A percentile compares a stretch with the other conserved stretches of the same genome.
Conservation (phyloP, 2,329 filamentous ascomycete species). For the Capronia coronata region DNA sequence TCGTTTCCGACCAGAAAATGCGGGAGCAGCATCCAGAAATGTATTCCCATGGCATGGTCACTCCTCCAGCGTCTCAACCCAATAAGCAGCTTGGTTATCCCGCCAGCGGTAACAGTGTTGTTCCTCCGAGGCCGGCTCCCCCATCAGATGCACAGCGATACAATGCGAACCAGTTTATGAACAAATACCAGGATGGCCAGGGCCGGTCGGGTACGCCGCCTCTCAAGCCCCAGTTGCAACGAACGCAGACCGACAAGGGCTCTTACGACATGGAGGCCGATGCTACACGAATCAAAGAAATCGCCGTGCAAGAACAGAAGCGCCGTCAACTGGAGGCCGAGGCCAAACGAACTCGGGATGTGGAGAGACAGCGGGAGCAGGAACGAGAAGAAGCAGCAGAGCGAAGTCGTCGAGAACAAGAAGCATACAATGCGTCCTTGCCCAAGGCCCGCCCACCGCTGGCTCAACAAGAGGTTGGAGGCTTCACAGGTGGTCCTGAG, state of each 20-base stretch:
- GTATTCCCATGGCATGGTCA: constrained; percentile 48
- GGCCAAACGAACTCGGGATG: constrained; percentile 34
- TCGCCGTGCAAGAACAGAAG: constrained; percentile 49
- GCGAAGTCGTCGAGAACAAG: constrained; percentile 66
- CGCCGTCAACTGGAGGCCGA: constrained; percentile 45
- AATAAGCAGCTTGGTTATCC: constrained; percentile 58
- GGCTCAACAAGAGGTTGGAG: constrained; percentile 84
- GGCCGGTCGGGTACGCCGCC: constrained; percentile 31
- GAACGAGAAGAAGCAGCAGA: constrained; percentile 54
- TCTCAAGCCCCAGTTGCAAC: constrained; percentile 53
- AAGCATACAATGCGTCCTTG: constrained; percentile 82
- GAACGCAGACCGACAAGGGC: constrained; percentile 41
- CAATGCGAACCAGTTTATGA: constrained; percentile 39
- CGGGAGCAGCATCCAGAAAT: constrained; percentile 56
- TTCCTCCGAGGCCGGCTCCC: constrained; percentile 62
- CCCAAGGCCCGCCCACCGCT: constrained; percentile 73
- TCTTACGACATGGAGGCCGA: constrained; percentile 39
- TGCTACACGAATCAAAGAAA: constrained; percentile 47
- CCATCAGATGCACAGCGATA: constrained; percentile 43
- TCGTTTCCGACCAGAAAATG: constrained; percentile 63
- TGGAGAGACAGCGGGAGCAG: constrained; percentile 36
- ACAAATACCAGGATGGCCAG: constrained; percentile 28
- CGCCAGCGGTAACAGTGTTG: constrained; percentile 52
- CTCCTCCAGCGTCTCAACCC: constrained; percentile 32
- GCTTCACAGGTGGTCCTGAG: constrained; percentile 50